phyloP scores from a whole-genome alignment of 257 asterid species.

The Salvia rosmarinus region DNA sequence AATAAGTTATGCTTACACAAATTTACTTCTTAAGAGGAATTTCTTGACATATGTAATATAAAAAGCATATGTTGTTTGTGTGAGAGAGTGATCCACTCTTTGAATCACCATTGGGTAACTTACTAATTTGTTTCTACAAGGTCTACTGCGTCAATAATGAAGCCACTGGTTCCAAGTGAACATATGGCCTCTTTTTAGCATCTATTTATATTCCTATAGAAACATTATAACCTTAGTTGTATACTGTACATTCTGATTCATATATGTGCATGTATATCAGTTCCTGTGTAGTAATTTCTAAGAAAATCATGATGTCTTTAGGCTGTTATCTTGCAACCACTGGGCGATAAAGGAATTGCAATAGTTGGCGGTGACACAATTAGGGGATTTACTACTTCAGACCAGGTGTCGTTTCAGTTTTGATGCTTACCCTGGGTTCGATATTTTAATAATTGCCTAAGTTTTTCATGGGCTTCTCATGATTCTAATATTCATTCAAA shows the following conservation, averaged over 20 bases:
- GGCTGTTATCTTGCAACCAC: slow-evolving; percentile 97
- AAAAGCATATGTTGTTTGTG: neutral
- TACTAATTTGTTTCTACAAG: neutral
- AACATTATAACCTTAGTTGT: neutral
- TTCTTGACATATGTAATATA: neutral
- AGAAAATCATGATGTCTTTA: slow-evolving; percentile 31
- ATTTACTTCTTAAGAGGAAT: neutral
- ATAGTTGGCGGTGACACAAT: slow-evolving; percentile 87
- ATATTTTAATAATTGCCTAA: neutral
- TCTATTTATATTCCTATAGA: neutral
- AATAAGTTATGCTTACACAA: neutral
- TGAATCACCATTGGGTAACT: neutral
- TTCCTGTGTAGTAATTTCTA: slow-evolving; percentile 24
- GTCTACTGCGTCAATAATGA: neutral
- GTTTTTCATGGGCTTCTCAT: slow-evolving; percentile 7
- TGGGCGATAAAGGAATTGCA: slow-evolving; percentile 82
- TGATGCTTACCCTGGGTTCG: slow-evolving; percentile 17
- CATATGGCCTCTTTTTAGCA: neutral
- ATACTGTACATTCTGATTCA: neutral
- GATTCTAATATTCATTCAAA: neutral
- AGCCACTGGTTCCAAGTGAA: neutral
- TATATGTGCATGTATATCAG: neutral
- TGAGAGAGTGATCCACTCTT: neutral
- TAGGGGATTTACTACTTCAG: slow-evolving; percentile 86
- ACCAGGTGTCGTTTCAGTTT: slow-evolving; percentile 60